Base-by-base conservation (phyloP, 768 basidiomycete species). In the Tricholoma hemisulphureum region DNA sequence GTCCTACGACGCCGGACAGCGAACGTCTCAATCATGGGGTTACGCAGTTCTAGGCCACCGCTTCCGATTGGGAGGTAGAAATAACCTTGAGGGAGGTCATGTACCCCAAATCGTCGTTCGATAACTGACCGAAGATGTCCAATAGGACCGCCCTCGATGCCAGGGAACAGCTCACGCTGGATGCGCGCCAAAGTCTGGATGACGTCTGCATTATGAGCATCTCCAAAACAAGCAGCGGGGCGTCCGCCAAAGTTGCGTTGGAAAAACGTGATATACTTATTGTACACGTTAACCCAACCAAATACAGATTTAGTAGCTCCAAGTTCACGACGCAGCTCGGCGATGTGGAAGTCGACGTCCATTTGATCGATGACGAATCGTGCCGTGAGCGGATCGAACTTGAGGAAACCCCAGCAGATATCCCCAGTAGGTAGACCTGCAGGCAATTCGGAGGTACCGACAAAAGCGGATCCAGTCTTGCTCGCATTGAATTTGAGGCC, bases 381-480 rank as follows among this genome's bases (percentile, higher is more conserved):
- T 1, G 61, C 62, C 28, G 52, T 24, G 2, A 26, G 34, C 28
- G n/a, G 34, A 20, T 54, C 32, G 53, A 54, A 35, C 21, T 43
- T 35, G 34, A 65, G 61, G 60, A 65, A 65, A 10, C 62, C 61
- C 61, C 59, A 63, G n/a, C 58, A 59, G 13, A 65, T 63, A 24
- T 65, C 57, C 8, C 64, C 64, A 14, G 39, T 49, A n/a, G 64
- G 64, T 16, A 65, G 56, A 9, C 53, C 61, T 24, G 55, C 10
- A 13, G 53, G 55, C 18, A 37, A 31, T 16, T 23, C 37, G 11
- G 41, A 29, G 18, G 48, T 31, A 2, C 75, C 74, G 14, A 78
- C 67, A 55, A 67, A 73, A 8, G 71, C 73, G 3, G 75, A 71
- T 3, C 79, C 79, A 4, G 77, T 79, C 62, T 80, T 80, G 29